phyloP scores from a whole-genome alignment of 148 eudicot genomes.

The Rhododendron molle region DNA sequence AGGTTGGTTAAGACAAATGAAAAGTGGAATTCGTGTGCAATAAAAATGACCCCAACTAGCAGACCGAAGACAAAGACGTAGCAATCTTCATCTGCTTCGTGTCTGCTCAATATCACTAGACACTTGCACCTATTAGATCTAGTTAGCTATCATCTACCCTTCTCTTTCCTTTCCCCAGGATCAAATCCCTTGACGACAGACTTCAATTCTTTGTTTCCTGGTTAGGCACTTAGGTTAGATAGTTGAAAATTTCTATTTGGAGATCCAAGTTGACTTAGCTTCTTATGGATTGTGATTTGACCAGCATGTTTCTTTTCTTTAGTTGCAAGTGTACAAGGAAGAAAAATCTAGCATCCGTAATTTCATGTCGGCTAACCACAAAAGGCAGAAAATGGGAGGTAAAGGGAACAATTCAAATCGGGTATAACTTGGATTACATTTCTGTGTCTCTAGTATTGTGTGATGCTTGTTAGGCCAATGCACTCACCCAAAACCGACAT shows the following conservation, averaged over 20 bases:
- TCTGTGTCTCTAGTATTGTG: neutral
- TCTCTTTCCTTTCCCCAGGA: neutral
- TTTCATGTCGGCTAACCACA: neutral
- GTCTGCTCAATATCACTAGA: neutral
- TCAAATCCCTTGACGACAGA: neutral
- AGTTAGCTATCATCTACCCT: neutral
- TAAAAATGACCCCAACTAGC: neutral
- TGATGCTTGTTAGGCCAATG: neutral
- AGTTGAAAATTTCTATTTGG: neutral
- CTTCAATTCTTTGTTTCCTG: neutral
- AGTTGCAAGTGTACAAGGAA: neutral
- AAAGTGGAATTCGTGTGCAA: neutral
- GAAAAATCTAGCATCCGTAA: neutral
- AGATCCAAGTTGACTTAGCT: neutral
- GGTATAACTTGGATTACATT: neutral
- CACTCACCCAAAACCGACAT: neutral
- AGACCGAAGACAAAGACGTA: neutral
- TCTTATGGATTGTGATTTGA: neutral
- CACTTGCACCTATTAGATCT: neutral
- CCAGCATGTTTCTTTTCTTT: neutral
- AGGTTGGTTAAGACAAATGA: neutral
- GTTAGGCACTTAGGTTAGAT: neutral
- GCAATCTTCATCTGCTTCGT: neutral
- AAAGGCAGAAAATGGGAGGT: neutral
- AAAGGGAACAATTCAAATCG: neutral